Base-by-base conservation (phyloP, 768 basidiomycete genomes). In the Mycena alexandri region DNA sequence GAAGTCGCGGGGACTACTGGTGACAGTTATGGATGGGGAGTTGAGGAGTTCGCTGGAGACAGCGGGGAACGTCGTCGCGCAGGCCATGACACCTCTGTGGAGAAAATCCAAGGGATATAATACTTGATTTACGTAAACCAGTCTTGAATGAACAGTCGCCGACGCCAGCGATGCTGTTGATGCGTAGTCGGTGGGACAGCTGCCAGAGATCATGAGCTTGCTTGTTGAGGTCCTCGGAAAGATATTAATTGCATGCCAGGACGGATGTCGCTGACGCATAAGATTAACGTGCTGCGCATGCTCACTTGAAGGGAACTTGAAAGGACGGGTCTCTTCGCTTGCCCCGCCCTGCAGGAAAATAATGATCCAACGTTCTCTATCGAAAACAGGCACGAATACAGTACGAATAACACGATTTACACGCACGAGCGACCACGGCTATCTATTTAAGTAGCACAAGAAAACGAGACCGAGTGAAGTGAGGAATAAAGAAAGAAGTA, bases 1-100 rank as follows among this genome's bases (percentile, higher is more conserved):
- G 89, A 78, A 83, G 41, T 80, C 86, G 14, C 79, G 87, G 16
- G 80, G 83, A 34, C 69, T 88, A 48, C 79, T 88, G 72, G 67
- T 75, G 29, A 82, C 80, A 38, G 81, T 85, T 59, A 73, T 71
- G 63, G 85, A 86, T 63, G 82, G 82, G 38, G 75, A 79, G 52
- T 73, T 80, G 69, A 80, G 80, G 60, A 78, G 73, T 36, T 79
- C 76, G 56, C 61, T 85, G 57, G 87, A 85, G 73, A 81, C 85
- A 25, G 86, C 86, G 22, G 84, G 81, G 42, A 90, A 83, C 65
- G 85, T 80, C 33, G 88, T 88, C 2, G 81, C 86, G 17, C 87
- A 90, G 69, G 89, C 88, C 13, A 74, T 88, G 25, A 88, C 87
- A 9, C 86, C 87, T 5, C 74, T 89, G 56, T 89, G 83, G 87